Conservation (phyloP, 2,329 filamentous ascomycete species). For the Colletotrichum noveboracense region DNA sequence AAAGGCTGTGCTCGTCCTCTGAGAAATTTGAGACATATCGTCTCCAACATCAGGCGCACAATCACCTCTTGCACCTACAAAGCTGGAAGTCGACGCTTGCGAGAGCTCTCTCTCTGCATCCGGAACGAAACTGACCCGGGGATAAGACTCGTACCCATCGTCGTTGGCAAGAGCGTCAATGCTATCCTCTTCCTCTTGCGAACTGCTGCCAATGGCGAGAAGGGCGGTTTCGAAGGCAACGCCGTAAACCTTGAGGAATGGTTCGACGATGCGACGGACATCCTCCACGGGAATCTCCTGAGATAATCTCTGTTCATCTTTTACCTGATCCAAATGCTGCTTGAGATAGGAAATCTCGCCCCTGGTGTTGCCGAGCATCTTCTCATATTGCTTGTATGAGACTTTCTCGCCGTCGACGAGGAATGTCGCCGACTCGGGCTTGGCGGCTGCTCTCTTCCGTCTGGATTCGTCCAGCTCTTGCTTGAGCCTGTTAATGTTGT, state of each 20-base stretch:
- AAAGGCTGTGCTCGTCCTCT: background rate
- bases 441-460: background rate
- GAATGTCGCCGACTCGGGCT: background rate
- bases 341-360: background rate
- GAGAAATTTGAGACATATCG: background rate
- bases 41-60: background rate
- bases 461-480: background rate
- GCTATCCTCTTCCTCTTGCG: background rate
- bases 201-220: background rate
- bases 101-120: background rate
- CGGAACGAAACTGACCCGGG: background rate
- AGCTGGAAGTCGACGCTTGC: background rate
- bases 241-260: background rate
- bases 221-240: background rate
- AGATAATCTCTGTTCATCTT: background rate
- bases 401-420: background rate
- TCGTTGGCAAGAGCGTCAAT: background rate
- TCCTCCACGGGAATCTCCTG: background rate
- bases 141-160: background rate
- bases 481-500: background rate
- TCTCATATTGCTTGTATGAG: background rate
- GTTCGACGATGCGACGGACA: background rate
- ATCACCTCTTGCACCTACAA: background rate
- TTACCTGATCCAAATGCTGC: background rate
- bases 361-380: constrained; percentile 4